Base-by-base conservation (phyloP, 192 early-diverging fungal genomes). In the Podila horticola region DNA sequence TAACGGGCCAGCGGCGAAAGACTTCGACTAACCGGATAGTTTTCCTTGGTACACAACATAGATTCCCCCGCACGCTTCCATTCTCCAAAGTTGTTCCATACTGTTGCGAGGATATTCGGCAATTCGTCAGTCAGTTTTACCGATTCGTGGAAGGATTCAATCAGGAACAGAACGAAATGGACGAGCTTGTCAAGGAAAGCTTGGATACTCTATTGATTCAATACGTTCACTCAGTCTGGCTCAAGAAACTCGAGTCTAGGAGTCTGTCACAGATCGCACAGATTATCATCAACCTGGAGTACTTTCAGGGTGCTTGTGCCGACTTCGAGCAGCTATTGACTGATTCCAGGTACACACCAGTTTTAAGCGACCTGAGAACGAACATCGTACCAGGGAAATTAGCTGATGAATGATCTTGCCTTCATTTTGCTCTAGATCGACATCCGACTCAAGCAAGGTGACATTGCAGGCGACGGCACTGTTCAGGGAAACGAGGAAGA, bases 181-280 rank as follows among this genome's bases (percentile, higher is more conserved):
- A 96, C 71, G 95, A 97, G 64, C 85, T 95, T 52, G 77, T 94
- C 60, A 94, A 92, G 73, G 91, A 93, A 85, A 86, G 88, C 51
- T 76, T 91, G 26, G 95, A 96, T 74, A 90, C 86, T 36, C 71
- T 96, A 10, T 66, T 96, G 31, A 88, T 91, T 51, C 87, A 91
- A 65, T 86, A 90, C 61, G 86, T 96, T 33, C 89, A 93, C 69
- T 89, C 87, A 7, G 86, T 93, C 6, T 76, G 94, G 60, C 64
- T 90, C 28, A 85, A 89, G 36, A 93, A 92, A 67, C 81, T 96
- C 17, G 84, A 86, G 70, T 89, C 86, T 4, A 88, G 84, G 55
- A 94, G 91, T 66, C 82, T 97, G n/a, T 91, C 92, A 2, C 91
- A 93, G 65, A 94, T 93, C 61, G 87, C 93, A n/a, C 95, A 97